A percentile compares a stretch with the other conserved stretches of the same genome.
phyloP scores from a whole-genome alignment of 129 eudicot genomes.

The Flaveria ramosissima region DNA sequence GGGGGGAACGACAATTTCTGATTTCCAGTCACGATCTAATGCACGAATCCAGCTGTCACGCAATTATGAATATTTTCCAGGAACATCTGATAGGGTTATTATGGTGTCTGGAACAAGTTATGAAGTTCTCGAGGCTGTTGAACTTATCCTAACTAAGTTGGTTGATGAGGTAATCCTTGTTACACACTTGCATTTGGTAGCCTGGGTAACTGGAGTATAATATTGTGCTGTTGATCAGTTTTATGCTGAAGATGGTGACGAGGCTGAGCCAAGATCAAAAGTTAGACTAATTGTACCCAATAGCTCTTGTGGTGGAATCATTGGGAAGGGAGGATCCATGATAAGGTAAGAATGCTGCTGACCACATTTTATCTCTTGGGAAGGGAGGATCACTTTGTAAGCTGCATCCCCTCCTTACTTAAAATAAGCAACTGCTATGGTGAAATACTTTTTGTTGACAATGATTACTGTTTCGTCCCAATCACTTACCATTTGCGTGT shows the following conservation, averaged over 20 bases:
- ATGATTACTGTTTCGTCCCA: no score
- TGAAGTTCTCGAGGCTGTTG: constrained; percentile 80
- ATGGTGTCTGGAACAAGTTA: constrained; percentile 85
- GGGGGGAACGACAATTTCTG: constrained; percentile 86
- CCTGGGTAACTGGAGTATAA: not conserved
- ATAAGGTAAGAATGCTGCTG: constrained; percentile 59
- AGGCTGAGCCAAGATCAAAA: constrained; percentile 69
- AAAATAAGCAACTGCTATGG: no score
- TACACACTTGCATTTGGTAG: not conserved
- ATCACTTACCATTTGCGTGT: no score
- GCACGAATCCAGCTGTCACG: constrained; percentile 98
- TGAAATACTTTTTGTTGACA: no score
- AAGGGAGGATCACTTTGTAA: no score
- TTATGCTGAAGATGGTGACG: constrained; percentile 75
- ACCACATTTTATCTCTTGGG: not conserved
- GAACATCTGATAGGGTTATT: constrained; percentile 85
- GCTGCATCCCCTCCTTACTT: no score
- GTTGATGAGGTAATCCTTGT: constrained; percentile 67
- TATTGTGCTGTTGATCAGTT: constrained; percentile 45
- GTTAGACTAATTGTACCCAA: constrained; percentile 88
- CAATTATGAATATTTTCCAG: constrained; percentile 88
- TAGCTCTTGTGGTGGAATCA: constrained; percentile 91
- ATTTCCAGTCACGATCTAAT: constrained; percentile 84
- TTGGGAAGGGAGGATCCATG: constrained; percentile 94
- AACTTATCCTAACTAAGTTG: constrained; percentile 70